These are phyloP conservation scores for Leccinum imitatum DNA, from an alignment of 768 basidiomycete genomes.

Conservation along the genomic window DNA sequence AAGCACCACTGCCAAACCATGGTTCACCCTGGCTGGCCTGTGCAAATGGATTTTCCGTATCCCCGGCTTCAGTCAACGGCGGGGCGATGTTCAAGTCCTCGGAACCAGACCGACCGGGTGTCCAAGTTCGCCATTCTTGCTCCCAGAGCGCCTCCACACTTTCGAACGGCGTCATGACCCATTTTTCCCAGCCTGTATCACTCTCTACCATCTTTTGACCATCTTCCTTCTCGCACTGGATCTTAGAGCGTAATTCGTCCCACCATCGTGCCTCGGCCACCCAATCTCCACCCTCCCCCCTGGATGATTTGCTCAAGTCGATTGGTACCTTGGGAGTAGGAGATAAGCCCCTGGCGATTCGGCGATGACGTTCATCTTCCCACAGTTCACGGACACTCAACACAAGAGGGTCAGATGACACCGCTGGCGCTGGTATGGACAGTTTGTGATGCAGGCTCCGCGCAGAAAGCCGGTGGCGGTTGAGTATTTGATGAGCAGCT, in stretches of 20 bases:
- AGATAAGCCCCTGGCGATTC: conserved; percentile 61
- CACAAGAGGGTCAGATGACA: conserved; percentile 72
- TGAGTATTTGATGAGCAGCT: conserved; percentile 79
- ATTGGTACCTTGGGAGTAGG: conserved; percentile 74
- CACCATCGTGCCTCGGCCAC: conserved; percentile 72
- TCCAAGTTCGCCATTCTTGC: conserved; percentile 56
- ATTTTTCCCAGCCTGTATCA: conserved; percentile 58
- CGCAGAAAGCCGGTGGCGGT: conserved; percentile 63
- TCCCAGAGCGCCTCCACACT: conserved; percentile 89
- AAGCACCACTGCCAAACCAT: conserved; percentile 5
- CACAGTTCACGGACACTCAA: conserved; percentile 90
- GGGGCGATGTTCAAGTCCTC: conserved; percentile 15
- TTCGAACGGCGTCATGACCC: conserved; percentile 87
- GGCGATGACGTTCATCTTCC: conserved; percentile 89
- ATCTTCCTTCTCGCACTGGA: conserved; percentile 45
- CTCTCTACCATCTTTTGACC: conserved; percentile 24
- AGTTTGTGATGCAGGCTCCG: conserved; percentile 69
- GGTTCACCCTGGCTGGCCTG: conserved; percentile 17
- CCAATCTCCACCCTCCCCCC: conserved; percentile 63
- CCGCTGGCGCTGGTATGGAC: conserved; percentile 52
- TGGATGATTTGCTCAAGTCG: conserved; percentile 62
- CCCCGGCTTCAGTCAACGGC: conserved; percentile 18
- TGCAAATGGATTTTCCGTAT: conserved; percentile 26
- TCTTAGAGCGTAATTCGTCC: conserved; percentile 64
- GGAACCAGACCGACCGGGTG: conserved; percentile 31